These are phyloP conservation scores for Pseudonectria foliicola DNA, from an alignment of 2,329 filamentous ascomycete genomes.

Conservation along the genomic window DNA sequence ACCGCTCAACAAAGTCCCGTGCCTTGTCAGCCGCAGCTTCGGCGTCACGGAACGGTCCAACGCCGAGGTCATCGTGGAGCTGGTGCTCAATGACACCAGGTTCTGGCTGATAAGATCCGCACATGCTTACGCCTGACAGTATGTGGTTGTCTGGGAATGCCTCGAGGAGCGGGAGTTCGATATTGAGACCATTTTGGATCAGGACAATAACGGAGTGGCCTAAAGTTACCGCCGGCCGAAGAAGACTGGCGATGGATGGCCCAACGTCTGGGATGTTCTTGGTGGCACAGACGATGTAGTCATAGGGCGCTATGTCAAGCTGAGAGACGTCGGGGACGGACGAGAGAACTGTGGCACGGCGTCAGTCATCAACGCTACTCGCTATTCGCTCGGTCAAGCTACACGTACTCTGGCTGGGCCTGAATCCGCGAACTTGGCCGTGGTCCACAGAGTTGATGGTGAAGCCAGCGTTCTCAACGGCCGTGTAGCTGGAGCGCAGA, in stretches of 20 bases:
- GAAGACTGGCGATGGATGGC: constrained; percentile 11
- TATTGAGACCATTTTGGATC: constrained; percentile 20
- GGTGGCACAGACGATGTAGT: constrained; percentile 18
- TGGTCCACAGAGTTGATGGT: constrained; percentile 19
- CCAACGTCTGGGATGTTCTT: constrained; percentile 18
- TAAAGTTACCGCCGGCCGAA: constrained; percentile 14
- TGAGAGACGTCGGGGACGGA: constrained; percentile 14
- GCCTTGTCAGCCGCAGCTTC: constrained; percentile 11
- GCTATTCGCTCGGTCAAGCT: too few species aligned
- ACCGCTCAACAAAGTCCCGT: constrained; percentile 15
- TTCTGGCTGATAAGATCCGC: constrained; percentile 17
- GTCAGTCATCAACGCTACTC: neutral
- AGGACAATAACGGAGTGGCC: constrained; percentile 15
- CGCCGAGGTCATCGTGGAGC: constrained; percentile 13
- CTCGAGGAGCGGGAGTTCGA: constrained; percentile 13
- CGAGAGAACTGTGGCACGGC: constrained; percentile 8
- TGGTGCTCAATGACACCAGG: constrained; percentile 16
- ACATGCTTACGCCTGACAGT: constrained; percentile 19
- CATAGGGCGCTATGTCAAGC: constrained; percentile 10
- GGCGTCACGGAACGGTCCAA: constrained; percentile 15
- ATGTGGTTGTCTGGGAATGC: constrained; percentile 15
- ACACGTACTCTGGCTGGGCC: constrained; percentile 15
- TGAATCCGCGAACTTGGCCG: constrained; percentile 12
- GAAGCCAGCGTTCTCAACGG: constrained; percentile 16
- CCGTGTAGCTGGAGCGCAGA: constrained; percentile 17